Base-by-base conservation (phyloP, 1,284 basidiomycete species). In the Termitomyces sp. region DNA sequence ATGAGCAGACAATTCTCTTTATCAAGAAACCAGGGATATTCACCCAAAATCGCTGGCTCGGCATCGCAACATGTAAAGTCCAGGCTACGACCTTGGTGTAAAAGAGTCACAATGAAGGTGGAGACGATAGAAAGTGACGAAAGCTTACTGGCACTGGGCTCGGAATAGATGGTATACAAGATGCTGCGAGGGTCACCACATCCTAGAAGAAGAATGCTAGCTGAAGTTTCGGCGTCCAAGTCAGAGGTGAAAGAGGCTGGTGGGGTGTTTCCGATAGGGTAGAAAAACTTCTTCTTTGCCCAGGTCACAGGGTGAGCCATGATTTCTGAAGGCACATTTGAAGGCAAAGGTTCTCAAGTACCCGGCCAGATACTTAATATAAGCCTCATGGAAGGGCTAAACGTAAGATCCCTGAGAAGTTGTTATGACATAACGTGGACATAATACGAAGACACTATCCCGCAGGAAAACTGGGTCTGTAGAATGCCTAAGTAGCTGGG, bases 51-150 rank as follows among this genome's bases (percentile, higher is more conserved):
- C 0, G 75, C 83, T 2, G 81, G 75, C 39, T 86, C 83, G 13
- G 71, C 60, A 64, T 85, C 83, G 54, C 78, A 81, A 54, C 83
- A 86, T 1, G 83, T 85, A 54, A 85, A 72, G 58, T 85, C 83
- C 12, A 83, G 47, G 59, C 10, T 57, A 65, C 17, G 79, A 73
- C 6, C 62, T 52, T 24, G 57, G 74, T 76, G 54, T 36, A 15
- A 43, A 24, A 21, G 24, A 51, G 21, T 38, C 8, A 26, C 19
- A 3, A 28, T 30, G 7, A 53, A 38, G 26, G 9, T 24, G 24
- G 30, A 34, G 50, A 12, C 40, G 5, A 30, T 33, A 12, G 39
- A 28, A 17, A 19, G 8, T 1, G 45, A 50, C 45, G 34, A 21
- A 24, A 47, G 64, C 62, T 41, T 48, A 70, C 68, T 51, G 45